Percentiles rank a stretch among this genome's conserved stretches.
These are phyloP conservation scores for Colletotrichum limetticola DNA, from an alignment of 2,329 filamentous ascomycete species.

Conservation along the genomic window DNA sequence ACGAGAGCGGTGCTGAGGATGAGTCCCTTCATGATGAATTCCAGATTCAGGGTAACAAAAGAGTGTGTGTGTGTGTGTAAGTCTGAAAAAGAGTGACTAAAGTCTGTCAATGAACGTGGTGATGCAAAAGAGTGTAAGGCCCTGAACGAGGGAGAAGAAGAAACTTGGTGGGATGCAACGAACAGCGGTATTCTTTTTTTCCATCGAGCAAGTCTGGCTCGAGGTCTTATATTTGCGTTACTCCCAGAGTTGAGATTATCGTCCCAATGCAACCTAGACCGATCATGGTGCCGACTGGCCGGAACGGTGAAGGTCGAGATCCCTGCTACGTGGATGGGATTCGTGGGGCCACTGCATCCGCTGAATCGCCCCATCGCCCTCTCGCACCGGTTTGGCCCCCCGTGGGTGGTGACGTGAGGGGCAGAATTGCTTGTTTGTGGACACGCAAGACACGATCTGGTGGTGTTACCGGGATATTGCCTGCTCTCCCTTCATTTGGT, in stretches of 20 bases:
- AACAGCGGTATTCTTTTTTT: not conserved
- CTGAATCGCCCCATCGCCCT: constrained; percentile 14
- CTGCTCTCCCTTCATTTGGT: constrained; percentile 20
- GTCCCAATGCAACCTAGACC: not conserved
- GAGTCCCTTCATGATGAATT: constrained; percentile 30
- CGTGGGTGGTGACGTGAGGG: constrained; percentile 7
- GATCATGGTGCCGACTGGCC: constrained; percentile 13
- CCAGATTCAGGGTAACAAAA: constrained; percentile 4
- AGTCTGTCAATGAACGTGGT: constrained; percentile 4
- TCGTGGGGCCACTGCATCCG: constrained; percentile 15
- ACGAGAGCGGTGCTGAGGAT: constrained; percentile 19
- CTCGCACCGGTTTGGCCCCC: too few relatives aligned
- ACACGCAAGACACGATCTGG: not conserved
- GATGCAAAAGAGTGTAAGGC: constrained; percentile 14
- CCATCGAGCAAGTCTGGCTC: not conserved
- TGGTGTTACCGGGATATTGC: constrained; percentile 17
- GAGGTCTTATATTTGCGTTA: not conserved
- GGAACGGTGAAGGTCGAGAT: constrained; percentile 13
- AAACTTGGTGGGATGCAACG: not conserved
- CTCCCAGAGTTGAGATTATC: not conserved
- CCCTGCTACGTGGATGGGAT: constrained; percentile 9
- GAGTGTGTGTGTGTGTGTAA: not conserved
- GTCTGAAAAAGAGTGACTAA: constrained; percentile 15
- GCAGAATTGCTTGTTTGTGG: not conserved
- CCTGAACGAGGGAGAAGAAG: not conserved